Conservation (phyloP, 2,329 filamentous ascomycete species). For the Aspergillus niger region DNA sequence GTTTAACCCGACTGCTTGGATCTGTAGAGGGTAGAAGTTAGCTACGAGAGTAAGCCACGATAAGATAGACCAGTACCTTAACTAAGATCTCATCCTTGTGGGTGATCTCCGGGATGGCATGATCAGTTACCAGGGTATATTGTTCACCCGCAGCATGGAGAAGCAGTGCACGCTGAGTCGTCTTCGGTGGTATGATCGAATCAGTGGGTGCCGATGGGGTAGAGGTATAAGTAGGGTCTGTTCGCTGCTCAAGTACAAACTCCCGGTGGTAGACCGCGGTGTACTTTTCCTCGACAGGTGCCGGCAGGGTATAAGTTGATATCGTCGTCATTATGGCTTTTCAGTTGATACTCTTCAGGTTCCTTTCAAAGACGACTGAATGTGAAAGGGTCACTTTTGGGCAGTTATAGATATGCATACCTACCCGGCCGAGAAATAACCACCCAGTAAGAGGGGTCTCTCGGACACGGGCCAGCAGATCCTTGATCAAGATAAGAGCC, state of each 20-base stretch:
- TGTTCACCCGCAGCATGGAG: conserved; percentile 54
- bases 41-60: neutral
- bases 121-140: conserved; percentile 50
- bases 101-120: conserved; percentile 51
- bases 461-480: neutral
- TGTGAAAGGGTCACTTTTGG: too few relatives aligned
- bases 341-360: neutral
- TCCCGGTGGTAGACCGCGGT: conserved; percentile 14
- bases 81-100: conserved; percentile 61
- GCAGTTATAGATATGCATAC: neutral
- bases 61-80: conserved; percentile 40
- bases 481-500: neutral
- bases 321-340: conserved; percentile 14
- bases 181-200: conserved; percentile 2
- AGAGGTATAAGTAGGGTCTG: conserved; percentile 3
- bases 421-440: neutral
- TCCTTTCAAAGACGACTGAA: neutral
- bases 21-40: conserved; percentile 25
- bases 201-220: neutral
- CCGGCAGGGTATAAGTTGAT: conserved; percentile 13
- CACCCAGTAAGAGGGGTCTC: neutral
- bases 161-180: conserved; percentile 52
- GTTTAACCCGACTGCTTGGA: conserved; percentile 68
- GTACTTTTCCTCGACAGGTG: conserved; percentile 16
- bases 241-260: conserved; percentile 12